These are phyloP conservation scores for Cucurbita pepo DNA, from an alignment of 306 rosid species.

Conservation along the genomic window DNA sequence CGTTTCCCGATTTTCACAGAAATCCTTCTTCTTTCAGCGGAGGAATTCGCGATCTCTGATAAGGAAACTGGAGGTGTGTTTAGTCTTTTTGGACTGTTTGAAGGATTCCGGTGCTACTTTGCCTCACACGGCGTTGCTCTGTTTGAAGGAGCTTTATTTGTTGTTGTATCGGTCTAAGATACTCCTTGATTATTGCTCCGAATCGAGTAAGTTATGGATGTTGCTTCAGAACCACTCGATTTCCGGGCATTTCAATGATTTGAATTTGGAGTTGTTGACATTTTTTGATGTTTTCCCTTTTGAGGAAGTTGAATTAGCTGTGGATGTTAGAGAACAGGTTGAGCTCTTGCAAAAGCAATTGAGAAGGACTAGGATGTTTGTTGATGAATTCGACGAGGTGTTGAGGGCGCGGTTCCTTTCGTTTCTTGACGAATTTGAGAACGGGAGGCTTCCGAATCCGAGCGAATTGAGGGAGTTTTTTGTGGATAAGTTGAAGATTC, in stretches of 20 bases:
- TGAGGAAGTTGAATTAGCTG: conserved; percentile 40
- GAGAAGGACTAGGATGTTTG: conserved; percentile 38
- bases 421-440: conserved; percentile 54
- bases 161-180: conserved; percentile 69
- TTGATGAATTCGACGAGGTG: conserved; percentile 46
- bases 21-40: conserved; percentile 44
- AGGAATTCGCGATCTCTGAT: conserved; percentile 59
- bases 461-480: conserved; percentile 32
- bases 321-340: conserved; percentile 73
- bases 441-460: conserved; percentile 39
- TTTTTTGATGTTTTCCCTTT: conserved; percentile 80
- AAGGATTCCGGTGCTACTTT: conserved; percentile 20
- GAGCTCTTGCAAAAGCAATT: conserved; percentile 61
- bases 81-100: conserved; percentile 47
- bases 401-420: conserved; percentile 31
- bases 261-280: conserved; percentile 75
- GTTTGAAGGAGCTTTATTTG: conserved; percentile 75
- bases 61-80: conserved; percentile 47
- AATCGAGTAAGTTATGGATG: conserved; percentile 83
- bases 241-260: conserved; percentile 82
- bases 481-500: conserved; percentile 38
- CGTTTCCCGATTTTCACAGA: conserved; percentile 37
- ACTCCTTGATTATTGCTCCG: conserved; percentile 71
- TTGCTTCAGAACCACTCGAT: conserved; percentile 79
- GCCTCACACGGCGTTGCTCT: conserved; percentile 53